phyloP scores from a whole-genome alignment of 1,139 yeast genomes.

The Sugiyamaella pinicola region DNA sequence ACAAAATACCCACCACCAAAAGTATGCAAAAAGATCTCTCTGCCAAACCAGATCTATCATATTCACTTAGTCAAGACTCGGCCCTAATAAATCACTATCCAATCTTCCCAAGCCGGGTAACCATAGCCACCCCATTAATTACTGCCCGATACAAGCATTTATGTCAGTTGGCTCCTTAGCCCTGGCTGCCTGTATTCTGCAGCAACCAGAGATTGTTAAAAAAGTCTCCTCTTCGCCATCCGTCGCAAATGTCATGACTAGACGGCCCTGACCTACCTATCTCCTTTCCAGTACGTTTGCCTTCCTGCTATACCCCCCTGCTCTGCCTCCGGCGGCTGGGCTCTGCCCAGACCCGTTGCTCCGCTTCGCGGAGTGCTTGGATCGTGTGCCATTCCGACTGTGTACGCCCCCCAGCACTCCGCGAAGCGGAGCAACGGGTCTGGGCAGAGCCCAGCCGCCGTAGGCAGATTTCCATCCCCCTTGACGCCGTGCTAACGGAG shows the following conservation, averaged over 20 bases:
- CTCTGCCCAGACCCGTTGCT: slow-evolving; percentile 1
- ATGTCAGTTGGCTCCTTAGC: too few relatives aligned
- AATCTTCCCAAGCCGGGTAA: too few relatives aligned
- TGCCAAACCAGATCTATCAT: too few relatives aligned
- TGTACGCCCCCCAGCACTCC: not conserved
- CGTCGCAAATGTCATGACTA: not conserved
- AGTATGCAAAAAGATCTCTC: too few relatives aligned
- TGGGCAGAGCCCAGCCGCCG: slow-evolving; percentile 10
- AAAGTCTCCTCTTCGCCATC: not conserved
- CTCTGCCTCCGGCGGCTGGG: slow-evolving; percentile 2
- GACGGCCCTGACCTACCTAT: not conserved
- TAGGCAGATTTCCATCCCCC: not conserved
- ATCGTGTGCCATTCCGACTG: not conserved
- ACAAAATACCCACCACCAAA: too few relatives aligned
- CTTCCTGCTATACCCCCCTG: too few relatives aligned
- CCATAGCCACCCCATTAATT: too few relatives aligned
- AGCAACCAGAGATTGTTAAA: too few relatives aligned
- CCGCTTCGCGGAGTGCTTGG: not conserved
- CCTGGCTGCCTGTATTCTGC: too few relatives aligned
- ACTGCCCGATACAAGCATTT: too few relatives aligned
- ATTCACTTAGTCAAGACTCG: too few relatives aligned
- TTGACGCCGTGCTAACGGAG: not conserved
- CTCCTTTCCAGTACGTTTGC: not conserved
- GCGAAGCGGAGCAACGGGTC: slow-evolving; percentile 9
- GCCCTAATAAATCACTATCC: too few relatives aligned